Evolutionary conservation across 352 stramenopile species (phyloP), one percentile per base, ranked within the genome.

Genomic region (Plasmopara halstedii): DNA sequence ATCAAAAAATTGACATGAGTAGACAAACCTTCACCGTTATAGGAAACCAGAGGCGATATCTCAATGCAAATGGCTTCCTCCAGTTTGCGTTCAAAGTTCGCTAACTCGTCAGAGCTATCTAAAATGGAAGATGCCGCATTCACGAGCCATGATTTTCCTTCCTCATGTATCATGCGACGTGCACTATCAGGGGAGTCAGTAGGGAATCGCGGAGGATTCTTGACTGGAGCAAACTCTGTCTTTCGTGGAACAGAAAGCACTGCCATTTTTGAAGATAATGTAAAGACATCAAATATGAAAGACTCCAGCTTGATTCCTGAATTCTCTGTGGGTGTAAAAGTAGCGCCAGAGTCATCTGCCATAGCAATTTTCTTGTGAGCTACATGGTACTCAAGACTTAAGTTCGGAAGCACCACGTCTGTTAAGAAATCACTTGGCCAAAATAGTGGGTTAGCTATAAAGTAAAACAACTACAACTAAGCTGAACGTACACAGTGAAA

Each of bases 201-300:
- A 5, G 57, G 45, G 13, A 44, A 52, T 5, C 79, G 83, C 21
- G 82, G 73, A 1, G 81, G 75, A 63, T 97, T 96, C 61, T 97
- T 97, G 0, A 97, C 83, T 9, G 85, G 78, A 32, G 78, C 64
- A 57, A 97, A 96, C 51, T 98, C 92, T 19, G 96, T 78, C 31
- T 85, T 70, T 25, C 95, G 79, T 17, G 66, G 34, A 2, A 97
- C 88, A 57, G 96, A 88, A 18, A 98, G 76, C 31, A 98, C 79
- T 0, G 85, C 91, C 88, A 99, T 97, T 13, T 62, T 72, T 34
- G 78, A 64, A 7, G 93, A 96, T 1, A 98, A 71, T 31, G 91
- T 88, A 57, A 99, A 99, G 4, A 98, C 93, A 67, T 99, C 97
- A 63, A 99, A 99, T 54, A 99, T 99, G 63, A 99, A 99, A 8